Evolutionary conservation across 2,329 filamentous ascomycete genomes (phyloP).

Genomic region (Eutypa lata): DNA sequence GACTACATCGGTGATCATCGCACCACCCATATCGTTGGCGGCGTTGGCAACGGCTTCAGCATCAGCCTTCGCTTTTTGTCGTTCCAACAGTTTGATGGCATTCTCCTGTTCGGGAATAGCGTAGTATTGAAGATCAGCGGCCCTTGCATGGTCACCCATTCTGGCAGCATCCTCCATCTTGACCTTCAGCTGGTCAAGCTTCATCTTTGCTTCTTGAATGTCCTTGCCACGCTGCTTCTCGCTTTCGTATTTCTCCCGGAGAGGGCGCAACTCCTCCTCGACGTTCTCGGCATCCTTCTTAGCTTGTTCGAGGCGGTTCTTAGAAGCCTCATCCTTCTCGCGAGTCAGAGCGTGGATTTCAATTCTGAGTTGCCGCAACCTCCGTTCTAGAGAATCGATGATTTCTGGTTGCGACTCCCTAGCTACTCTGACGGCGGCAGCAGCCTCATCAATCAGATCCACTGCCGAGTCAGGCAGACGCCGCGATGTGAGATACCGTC

Average conservation of each 20-base stretch:
- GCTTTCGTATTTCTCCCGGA: conserved; percentile 92
- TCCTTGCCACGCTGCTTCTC: conserved; percentile 89
- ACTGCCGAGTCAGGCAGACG: conserved; percentile 95
- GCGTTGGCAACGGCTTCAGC: conserved; percentile 70
- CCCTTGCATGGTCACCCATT: conserved; percentile 76
- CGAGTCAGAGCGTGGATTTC: conserved; percentile 93
- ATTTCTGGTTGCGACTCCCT: conserved; percentile 95
- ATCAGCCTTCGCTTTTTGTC: conserved; percentile 73
- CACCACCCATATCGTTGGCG: conserved; percentile 57
- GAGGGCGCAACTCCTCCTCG: conserved; percentile 84
- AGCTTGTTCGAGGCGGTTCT: conserved; percentile 75
- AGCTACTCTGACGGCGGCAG: conserved; percentile 91
- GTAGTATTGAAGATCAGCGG: conserved; percentile 94
- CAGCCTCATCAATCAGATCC: conserved; percentile 93
- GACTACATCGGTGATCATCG: conserved; percentile 88
- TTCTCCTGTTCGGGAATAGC: conserved; percentile 89
- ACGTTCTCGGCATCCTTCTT: conserved; percentile 92
- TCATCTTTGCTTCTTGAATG: conserved; percentile 91
- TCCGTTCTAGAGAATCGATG: conserved; percentile 90
- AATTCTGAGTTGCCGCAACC: conserved; percentile 86
- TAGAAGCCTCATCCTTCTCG: conserved; percentile 92
- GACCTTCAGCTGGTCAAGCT: conserved; percentile 86
- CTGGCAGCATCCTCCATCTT: conserved; percentile 93
- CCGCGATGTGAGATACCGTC: conserved; percentile 86
- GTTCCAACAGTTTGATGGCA: conserved; percentile 77